phyloP scores from a whole-genome alignment of 768 basidiomycete genomes.

The Termitomyces sp. region DNA sequence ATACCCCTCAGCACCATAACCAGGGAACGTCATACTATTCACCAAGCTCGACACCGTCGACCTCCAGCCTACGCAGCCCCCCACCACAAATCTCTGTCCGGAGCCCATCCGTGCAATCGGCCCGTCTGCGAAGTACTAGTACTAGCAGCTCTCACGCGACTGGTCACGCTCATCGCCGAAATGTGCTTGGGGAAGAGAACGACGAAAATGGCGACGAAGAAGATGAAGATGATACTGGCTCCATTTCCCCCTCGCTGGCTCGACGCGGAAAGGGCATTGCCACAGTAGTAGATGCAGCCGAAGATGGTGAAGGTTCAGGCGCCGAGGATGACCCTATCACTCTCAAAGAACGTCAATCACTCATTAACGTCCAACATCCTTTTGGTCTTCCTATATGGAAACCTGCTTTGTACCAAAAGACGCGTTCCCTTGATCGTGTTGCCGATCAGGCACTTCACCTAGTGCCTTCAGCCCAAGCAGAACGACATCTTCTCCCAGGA shows the following conservation, averaged over 20 bases:
- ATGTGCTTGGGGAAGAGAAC: constrained; percentile 46
- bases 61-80: constrained; percentile 37
- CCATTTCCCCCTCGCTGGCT: constrained; percentile 7
- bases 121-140: constrained; percentile 54
- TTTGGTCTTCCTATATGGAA: constrained; percentile 99
- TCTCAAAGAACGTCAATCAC: constrained; percentile 90
- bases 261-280: constrained; percentile 41
- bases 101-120: constrained; percentile 47
- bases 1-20: constrained; percentile 59
- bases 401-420: constrained; percentile 97
- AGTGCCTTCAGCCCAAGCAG: constrained; percentile 87
- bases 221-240: constrained; percentile 21
- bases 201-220: constrained; percentile 38
- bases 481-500: constrained; percentile 87
- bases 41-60: constrained; percentile 30
- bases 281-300: constrained; percentile 29
- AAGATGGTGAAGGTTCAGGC: constrained; percentile 32
- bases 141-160: constrained; percentile 50
- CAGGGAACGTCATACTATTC: constrained; percentile 67
- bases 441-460: constrained; percentile 94
- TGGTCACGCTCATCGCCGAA: constrained; percentile 33
- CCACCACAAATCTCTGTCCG: constrained; percentile 39
- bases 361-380: constrained; percentile 98
- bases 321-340: constrained; percentile 84
- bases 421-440: constrained; percentile 90